Base-by-base conservation (phyloP, 768 basidiomycete species). In the Russula sp. region DNA sequence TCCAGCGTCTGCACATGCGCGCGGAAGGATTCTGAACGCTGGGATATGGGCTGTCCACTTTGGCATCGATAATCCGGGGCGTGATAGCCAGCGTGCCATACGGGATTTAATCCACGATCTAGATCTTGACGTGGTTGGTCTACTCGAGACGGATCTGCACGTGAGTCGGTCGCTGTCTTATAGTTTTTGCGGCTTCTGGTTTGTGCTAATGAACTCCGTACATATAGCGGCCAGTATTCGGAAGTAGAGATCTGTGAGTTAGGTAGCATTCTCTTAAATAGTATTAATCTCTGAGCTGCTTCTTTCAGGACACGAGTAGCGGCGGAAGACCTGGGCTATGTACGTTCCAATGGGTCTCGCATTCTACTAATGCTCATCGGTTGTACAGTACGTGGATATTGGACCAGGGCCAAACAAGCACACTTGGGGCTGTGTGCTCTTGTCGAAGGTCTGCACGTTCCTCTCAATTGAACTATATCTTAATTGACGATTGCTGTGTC, bases 41-140 rank as follows among this genome's bases (percentile, higher is more conserved):
- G 93, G 89, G 3, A 91, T 95, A 34, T 95, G 92, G 93, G 92
- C 93, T 0, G 79, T 96, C 29, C 93, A 96, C 71, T 96, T 96
- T 70, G 93, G 93, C 0, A 76, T 86, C 20, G 83, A 92, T 72
- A 84, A 89, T 65, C 82, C 81, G 46, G 85, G 88, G 3, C 72
- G 82, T 63, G 89, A 91, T 66, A 90, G 88, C 68, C 88, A 89
- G 70, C 72, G 80, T 45, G 76, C 85, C 5, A 83, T 90, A 70
- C 75, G 82, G 64, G 81, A 85, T 60, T 68, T 82, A 43, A 73
- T 83, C 29, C 84, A 84, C 65, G 92, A 93, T 68, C 85, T 93
- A 83, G 76, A 94, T 61, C 77, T 96, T 18, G 93, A 96, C 70
- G 78, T 96, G 1, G 81, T 94, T 6, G 92, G 93, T 0, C 70